Conservation (phyloP, 257 asterid genomes). For the Nyctanthes arbortristis region DNA sequence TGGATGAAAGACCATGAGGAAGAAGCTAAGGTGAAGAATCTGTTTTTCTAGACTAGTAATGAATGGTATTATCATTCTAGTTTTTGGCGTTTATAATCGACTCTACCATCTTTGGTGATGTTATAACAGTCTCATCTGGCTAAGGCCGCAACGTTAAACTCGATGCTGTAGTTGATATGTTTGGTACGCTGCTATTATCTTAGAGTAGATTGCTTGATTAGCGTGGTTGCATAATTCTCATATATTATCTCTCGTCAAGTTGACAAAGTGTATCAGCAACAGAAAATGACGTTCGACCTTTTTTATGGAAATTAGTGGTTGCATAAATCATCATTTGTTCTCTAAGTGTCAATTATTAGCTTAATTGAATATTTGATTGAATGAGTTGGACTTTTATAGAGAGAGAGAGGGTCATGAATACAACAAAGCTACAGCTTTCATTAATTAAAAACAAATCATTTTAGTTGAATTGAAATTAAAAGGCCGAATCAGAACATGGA, state of each 20-base stretch:
- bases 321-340: neutral
- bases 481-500: neutral
- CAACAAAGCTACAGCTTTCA: neutral
- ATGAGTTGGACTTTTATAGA: neutral
- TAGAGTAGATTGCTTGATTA: too few species aligned
- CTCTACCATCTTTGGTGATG: too few species aligned
- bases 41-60: too few species aligned
- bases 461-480: neutral
- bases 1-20: too few species aligned
- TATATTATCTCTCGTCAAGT: neutral
- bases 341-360: neutral
- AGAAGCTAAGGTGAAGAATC: too few species aligned
- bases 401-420: neutral
- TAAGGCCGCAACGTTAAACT: too few species aligned
- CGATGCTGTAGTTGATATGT: too few species aligned
- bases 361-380: neutral
- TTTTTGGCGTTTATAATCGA: too few species aligned
- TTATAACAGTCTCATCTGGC: too few species aligned
- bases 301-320: neutral
- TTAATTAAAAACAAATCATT: neutral
- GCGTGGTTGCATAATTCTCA: neutral
- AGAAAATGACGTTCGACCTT: neutral
- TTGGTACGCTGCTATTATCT: too few species aligned
- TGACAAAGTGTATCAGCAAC: neutral
- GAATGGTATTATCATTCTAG: too few species aligned